phyloP scores from a whole-genome alignment of 2,329 filamentous ascomycete genomes.

The Ophiostoma ips region DNA sequence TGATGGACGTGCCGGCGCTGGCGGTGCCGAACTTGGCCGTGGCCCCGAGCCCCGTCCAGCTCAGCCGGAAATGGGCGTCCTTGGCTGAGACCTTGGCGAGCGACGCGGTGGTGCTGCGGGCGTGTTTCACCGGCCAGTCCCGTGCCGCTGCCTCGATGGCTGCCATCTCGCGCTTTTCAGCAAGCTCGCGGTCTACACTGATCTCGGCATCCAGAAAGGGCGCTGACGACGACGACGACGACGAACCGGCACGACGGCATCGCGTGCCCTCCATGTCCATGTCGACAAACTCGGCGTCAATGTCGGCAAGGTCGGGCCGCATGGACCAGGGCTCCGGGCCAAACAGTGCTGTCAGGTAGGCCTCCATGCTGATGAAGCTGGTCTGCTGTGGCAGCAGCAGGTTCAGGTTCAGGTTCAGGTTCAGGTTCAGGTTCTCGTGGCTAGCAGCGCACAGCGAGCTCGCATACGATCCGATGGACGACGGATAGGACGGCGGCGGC shows the following conservation, averaged over 20 bases:
- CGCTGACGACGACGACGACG: slow-evolving; percentile 5
- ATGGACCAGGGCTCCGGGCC: slow-evolving; percentile 16
- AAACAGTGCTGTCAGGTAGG: slow-evolving; percentile 26
- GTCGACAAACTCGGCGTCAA: neutral
- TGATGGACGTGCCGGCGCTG: slow-evolving; percentile 7
- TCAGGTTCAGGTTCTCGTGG: too few relatives aligned
- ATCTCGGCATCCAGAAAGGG: slow-evolving; percentile 23
- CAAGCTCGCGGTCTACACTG: slow-evolving; percentile 25
- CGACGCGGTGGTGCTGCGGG: slow-evolving; percentile 6
- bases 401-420: too few relatives aligned
- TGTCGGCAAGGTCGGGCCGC: slow-evolving; percentile 8
- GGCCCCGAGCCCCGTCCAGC: slow-evolving; percentile 27
- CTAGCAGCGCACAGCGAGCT: neutral
- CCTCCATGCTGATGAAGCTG: slow-evolving; percentile 17
- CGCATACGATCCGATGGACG: neutral
- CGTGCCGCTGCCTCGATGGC: slow-evolving; percentile 18
- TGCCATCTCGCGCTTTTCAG: slow-evolving; percentile 28
- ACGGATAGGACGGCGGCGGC: neutral
- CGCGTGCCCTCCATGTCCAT: neutral
- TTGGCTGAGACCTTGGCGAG: slow-evolving; percentile 7
- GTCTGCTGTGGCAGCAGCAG: neutral
- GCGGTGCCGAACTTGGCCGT: slow-evolving; percentile 15
- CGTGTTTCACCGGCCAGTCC: slow-evolving; percentile 4
- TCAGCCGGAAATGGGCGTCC: slow-evolving; percentile 21
- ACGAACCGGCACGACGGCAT: too few relatives aligned